Conservation (phyloP, 306 rosid genomes). For the Argentina anserina region DNA sequence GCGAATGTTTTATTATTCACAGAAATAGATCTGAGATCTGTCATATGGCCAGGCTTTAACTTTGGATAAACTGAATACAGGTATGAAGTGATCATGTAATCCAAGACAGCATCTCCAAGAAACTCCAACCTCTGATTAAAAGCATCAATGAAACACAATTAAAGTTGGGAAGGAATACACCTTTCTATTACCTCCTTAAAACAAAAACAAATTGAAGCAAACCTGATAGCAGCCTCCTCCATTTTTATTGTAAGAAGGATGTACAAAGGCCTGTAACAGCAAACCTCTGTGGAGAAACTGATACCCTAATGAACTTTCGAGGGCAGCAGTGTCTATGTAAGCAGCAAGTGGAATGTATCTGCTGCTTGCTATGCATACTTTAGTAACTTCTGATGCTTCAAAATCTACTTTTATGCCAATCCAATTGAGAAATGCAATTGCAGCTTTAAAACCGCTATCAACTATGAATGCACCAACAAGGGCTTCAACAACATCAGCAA, state of each 20-base stretch:
- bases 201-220: slow-evolving; percentile 18
- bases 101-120: slow-evolving; percentile 97
- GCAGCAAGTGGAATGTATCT: slow-evolving; percentile 55
- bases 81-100: slow-evolving; percentile 84
- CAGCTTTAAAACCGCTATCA: slow-evolving; percentile 94
- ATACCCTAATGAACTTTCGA: slow-evolving; percentile 59
- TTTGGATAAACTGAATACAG: slow-evolving; percentile 85
- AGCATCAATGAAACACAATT: slow-evolving; percentile 17
- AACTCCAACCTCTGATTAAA: slow-evolving; percentile 83
- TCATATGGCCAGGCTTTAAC: slow-evolving; percentile 89
- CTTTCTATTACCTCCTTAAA: slow-evolving; percentile 6
- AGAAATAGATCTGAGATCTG: slow-evolving; percentile 79
- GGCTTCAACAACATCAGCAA: slow-evolving; percentile 92
- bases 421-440: slow-evolving; percentile 74
- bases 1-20: slow-evolving; percentile 91
- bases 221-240: slow-evolving; percentile 99
- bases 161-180: slow-evolving; percentile 14
- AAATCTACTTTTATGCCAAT: slow-evolving; percentile 72
- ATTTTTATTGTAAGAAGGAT: slow-evolving; percentile 81
- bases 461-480: slow-evolving; percentile 90
- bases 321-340: slow-evolving; percentile 44
- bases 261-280: slow-evolving; percentile 84
- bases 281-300: slow-evolving; percentile 68
- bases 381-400: slow-evolving; percentile 59
- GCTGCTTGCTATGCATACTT: slow-evolving; percentile 54